Base-by-base conservation (phyloP, 2,329 filamentous ascomycete species). In the Lecanicillium sp. region DNA sequence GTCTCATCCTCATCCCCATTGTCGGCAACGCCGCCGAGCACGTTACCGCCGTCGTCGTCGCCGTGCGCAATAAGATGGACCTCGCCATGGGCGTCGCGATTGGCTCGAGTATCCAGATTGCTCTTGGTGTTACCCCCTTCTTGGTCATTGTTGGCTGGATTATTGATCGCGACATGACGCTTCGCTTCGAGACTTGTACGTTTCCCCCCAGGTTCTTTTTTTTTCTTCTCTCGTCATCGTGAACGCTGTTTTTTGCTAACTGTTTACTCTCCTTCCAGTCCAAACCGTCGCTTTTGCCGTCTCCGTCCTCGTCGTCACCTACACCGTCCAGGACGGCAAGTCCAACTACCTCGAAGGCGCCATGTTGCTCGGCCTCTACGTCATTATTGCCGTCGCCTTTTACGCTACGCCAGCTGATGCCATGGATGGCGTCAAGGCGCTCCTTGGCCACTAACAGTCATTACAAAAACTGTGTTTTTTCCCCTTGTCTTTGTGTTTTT, bases 261-360 rank as follows among this genome's bases (percentile, higher is more conserved):
- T 25, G 22, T 6, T 25, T 25, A 7, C 6, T 11, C 11, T 25
- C 11, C 11, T 25, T 25, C 3, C 36, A 74, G 71, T 88, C 51
- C 81, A 87, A 64, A 87, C 84, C 0, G 79, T 88, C 29, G 77
- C 82, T 1, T 88, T 88, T 58, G 84, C 83, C 41, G 69, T 88
- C 38, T 84, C 81, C 9, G 81, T 85, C 3, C 61, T 88, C 30
- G 81, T 88, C 22, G 83, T 87, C 25, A 85, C 77, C 41, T 88
- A 79, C 60, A 84, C 75, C 3, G 81, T 89, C 31, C 81, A 86
- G 55, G 86, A 90, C 53, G 86, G 86, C 52, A 86, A 84, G 60
- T 86, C 80, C 12, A 92, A 90, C 60, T 90, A 90, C 50, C 74
- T 90, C 17, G 85, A 90, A 58, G 85, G 85, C 32, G 82, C 82